Evolutionary conservation across 495 filamentous ascomycete genomes (phyloP).

Genomic region (Zalerion maritima): DNA sequence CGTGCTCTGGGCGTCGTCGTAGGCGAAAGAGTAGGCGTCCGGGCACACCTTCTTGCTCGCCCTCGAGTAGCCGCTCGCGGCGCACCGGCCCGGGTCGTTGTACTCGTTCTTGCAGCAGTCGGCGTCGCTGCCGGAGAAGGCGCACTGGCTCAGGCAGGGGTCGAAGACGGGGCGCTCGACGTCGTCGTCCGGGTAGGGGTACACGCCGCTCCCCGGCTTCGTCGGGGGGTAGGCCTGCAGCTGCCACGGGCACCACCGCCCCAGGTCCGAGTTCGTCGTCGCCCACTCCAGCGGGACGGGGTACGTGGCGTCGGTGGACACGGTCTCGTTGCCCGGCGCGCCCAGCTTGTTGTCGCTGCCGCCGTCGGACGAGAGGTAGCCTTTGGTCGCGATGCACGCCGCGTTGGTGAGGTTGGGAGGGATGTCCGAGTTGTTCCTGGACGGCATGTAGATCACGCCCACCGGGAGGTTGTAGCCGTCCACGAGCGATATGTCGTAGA

Average conservation of each 20-base stretch:
- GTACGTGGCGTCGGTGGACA: slow-evolving; percentile 38
- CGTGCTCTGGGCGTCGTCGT: slow-evolving; percentile 57
- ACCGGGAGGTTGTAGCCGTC: slow-evolving; percentile 74
- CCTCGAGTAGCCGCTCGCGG: slow-evolving; percentile 45
- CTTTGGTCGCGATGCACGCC: slow-evolving; percentile 52
- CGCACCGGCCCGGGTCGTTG: slow-evolving; percentile 40
- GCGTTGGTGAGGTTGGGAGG: slow-evolving; percentile 61
- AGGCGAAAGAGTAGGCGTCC: slow-evolving; percentile 71
- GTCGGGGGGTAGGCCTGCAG: slow-evolving; percentile 48
- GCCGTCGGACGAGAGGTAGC: slow-evolving; percentile 32
- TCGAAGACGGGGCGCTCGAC: slow-evolving; percentile 52
- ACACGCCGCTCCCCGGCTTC: slow-evolving; percentile 52
- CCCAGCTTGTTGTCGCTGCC: slow-evolving; percentile 23
- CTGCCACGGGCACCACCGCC: slow-evolving; percentile 66
- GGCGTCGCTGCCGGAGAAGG: slow-evolving; percentile 36
- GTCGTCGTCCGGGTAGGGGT: slow-evolving; percentile 58
- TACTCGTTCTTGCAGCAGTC: slow-evolving; percentile 61
- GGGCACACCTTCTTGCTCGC: slow-evolving; percentile 60
- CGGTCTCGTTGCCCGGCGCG: slow-evolving; percentile 14
- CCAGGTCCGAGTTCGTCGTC: slow-evolving; percentile 32
- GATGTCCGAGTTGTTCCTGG: slow-evolving; percentile 39
- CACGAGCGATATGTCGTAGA: slow-evolving; percentile 73
- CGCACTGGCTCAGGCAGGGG: slow-evolving; percentile 57
- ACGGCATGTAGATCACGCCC: slow-evolving; percentile 46
- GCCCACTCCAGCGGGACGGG: slow-evolving; percentile 48